phyloP scores from a whole-genome alignment of 225 moss, liverwort and hornwort species.

The Sphagnum contortum region DNA sequence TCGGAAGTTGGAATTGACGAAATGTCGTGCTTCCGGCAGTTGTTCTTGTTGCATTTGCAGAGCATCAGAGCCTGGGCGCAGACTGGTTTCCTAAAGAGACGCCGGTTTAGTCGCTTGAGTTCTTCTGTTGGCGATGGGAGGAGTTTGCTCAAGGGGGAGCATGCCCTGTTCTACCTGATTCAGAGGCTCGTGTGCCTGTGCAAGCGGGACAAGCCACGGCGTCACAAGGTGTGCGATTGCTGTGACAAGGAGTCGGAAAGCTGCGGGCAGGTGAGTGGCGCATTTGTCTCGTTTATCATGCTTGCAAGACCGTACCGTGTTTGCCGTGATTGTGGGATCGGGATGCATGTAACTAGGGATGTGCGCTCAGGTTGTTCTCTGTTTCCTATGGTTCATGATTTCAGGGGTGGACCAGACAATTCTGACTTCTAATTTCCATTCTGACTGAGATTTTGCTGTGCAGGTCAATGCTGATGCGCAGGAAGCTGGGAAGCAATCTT shows the following conservation, averaged over 20 bases:
- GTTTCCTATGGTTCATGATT: no score
- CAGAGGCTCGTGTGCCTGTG: slow-evolving; percentile 34
- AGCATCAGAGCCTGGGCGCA: slow-evolving; percentile 10
- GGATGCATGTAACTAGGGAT: neutral
- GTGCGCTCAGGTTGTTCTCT: no score
- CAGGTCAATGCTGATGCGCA: slow-evolving; percentile 39
- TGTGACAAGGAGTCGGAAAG: no score
- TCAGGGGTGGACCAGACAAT: no score
- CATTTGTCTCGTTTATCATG: no score
- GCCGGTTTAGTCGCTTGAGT: slow-evolving; percentile 4
- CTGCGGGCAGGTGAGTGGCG: no score
- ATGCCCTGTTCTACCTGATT: slow-evolving; percentile 27
- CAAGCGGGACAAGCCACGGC: slow-evolving; percentile 30
- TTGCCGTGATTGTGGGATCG: neutral
- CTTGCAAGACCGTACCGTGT: neutral
- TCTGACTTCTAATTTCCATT: no score
- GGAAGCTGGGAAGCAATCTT: slow-evolving; percentile 51
- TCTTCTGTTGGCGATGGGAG: neutral
- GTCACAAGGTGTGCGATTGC: slow-evolving; percentile 26
- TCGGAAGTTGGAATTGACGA: no score
- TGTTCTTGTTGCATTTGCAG: slow-evolving; percentile 10
- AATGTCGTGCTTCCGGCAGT: slow-evolving; percentile 11
- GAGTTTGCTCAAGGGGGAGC: slow-evolving; percentile 11
- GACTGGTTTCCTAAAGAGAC: slow-evolving; percentile 1
- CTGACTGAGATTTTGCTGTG: slow-evolving; percentile 6